phyloP scores from a whole-genome alignment of 2,329 filamentous ascomycete genomes.

The Bertia moriformis region DNA sequence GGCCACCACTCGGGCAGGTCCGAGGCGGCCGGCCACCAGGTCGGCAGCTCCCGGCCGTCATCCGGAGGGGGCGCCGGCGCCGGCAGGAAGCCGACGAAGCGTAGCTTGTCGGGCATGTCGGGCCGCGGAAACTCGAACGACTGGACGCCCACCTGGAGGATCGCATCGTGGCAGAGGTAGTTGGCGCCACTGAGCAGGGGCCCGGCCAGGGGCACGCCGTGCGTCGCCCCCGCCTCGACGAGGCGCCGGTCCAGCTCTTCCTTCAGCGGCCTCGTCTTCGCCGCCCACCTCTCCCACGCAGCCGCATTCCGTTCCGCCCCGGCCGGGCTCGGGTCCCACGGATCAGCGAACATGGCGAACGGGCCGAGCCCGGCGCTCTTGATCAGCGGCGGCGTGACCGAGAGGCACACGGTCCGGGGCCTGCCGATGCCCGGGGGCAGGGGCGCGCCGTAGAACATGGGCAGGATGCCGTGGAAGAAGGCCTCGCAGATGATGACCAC shows the following conservation, averaged over 20 bases:
- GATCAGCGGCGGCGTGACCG: slow-evolving; percentile 20
- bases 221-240: slow-evolving; percentile 11
- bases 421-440: slow-evolving; percentile 8
- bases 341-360: slow-evolving; percentile 12
- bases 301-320: slow-evolving; percentile 10
- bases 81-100: slow-evolving; percentile 18
- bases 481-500: slow-evolving; percentile 17
- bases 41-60: slow-evolving; percentile 4
- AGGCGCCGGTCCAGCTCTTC: slow-evolving; percentile 12
- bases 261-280: slow-evolving; percentile 9
- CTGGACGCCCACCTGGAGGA: slow-evolving; percentile 20
- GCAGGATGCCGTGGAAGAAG: slow-evolving; percentile 19
- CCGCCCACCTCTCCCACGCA: slow-evolving; percentile 15
- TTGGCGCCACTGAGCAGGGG: slow-evolving; percentile 18
- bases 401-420: slow-evolving; percentile 15
- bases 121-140: slow-evolving; percentile 20
- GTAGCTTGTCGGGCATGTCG: slow-evolving; percentile 18
- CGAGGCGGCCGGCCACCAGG: too few species aligned
- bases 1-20: too few species aligned
- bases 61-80: slow-evolving; percentile 4
- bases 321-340: slow-evolving; percentile 13
- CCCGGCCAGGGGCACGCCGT: slow-evolving; percentile 6
- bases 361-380: slow-evolving; percentile 18
- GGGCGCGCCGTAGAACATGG: slow-evolving; percentile 14
- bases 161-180: slow-evolving; percentile 16